phyloP scores from a whole-genome alignment of 2,329 filamentous ascomycete genomes.

The Pyrenochaeta sp. region DNA sequence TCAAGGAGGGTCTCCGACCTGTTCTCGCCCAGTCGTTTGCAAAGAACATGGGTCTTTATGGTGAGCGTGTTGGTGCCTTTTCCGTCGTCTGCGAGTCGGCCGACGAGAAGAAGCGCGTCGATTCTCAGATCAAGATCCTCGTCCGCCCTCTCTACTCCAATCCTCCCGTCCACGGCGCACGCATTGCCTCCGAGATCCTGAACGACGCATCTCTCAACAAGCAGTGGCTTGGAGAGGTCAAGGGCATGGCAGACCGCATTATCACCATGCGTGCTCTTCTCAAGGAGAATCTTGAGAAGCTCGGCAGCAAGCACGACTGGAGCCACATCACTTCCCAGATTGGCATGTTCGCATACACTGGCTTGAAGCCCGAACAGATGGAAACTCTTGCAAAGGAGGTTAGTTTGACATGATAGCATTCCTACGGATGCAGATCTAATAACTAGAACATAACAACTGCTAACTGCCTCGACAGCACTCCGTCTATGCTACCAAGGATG shows the following conservation, averaged over 20 bases:
- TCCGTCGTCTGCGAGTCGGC: constrained; percentile 84
- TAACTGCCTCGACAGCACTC: constrained; percentile 67
- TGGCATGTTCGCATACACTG: constrained; percentile 99
- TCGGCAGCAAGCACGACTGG: constrained; percentile 97
- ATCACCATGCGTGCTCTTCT: constrained; percentile 96
- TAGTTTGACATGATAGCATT: constrained; percentile 31
- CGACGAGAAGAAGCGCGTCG: constrained; percentile 93
- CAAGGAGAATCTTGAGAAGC: constrained; percentile 92
- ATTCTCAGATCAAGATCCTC: constrained; percentile 98
- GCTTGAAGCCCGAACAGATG: constrained; percentile 90
- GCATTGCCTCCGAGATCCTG: constrained; percentile 90
- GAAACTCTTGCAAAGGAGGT: constrained; percentile 86
- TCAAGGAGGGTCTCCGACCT: constrained; percentile 88
- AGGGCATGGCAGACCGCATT: constrained; percentile 98
- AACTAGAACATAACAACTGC: constrained; percentile 1
- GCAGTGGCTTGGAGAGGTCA: constrained; percentile 96
- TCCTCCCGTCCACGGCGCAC: constrained; percentile 94
- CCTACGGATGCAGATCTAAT: not conserved
- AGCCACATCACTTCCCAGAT: constrained; percentile 96
- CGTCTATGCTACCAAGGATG: constrained; percentile 95
- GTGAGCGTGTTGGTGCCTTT: constrained; percentile 97
- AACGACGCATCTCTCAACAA: constrained; percentile 83
- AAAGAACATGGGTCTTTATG: constrained; percentile 99
- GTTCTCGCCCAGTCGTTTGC: constrained; percentile 93
- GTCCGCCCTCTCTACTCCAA: constrained; percentile 98